Percentiles rank a stretch among this genome's conserved stretches.
phyloP scores from a whole-genome alignment of 2,329 filamentous ascomycete species.

The Graphium sp. region DNA sequence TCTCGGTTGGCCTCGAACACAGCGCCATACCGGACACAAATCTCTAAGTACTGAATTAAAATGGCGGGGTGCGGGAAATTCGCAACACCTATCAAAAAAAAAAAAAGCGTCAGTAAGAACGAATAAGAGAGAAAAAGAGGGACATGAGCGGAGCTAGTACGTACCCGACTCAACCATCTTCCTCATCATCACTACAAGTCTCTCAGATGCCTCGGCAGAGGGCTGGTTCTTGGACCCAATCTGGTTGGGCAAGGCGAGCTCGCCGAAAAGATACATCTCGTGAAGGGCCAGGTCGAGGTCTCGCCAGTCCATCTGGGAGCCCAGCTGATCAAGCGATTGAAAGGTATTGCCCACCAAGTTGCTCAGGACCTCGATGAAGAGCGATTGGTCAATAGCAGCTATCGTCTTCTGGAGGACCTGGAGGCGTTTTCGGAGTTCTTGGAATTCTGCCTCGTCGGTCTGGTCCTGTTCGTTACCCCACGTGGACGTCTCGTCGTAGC shows the following conservation, averaged over 20 bases:
- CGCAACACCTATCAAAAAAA: conserved; percentile 48
- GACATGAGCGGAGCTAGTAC: conserved; percentile 16
- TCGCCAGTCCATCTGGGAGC: conserved; percentile 73
- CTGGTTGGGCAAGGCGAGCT: conserved; percentile 77
- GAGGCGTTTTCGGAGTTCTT: conserved; percentile 78
- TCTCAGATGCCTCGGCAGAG: conserved; percentile 61
- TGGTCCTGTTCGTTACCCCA: conserved; percentile 93
- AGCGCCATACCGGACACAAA: conserved; percentile 80
- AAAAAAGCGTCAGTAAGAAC: conserved; percentile 7
- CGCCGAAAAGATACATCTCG: conserved; percentile 92
- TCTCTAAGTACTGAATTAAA: conserved; percentile 95
- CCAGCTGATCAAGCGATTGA: conserved; percentile 57
- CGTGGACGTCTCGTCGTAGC: conserved; percentile 83
- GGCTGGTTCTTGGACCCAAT: conserved; percentile 76
- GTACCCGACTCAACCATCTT: conserved; percentile 87
- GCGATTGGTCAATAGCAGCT: conserved; percentile 68
- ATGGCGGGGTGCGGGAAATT: conserved; percentile 81
- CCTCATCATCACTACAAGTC: conserved; percentile 80
- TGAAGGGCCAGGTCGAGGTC: conserved; percentile 87
- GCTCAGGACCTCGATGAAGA: conserved; percentile 81
- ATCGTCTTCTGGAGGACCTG: conserved; percentile 87
- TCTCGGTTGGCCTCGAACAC: conserved; percentile 79
- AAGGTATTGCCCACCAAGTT: conserved; percentile 81
- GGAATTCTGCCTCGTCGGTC: conserved; percentile 93
- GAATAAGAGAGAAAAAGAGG: neutral